Percentiles rank a stretch among this genome's conserved stretches.
Evolutionary conservation across 2,329 filamentous ascomycete genomes (phyloP).

Genomic region (Thermomyces lanuginosus): DNA sequence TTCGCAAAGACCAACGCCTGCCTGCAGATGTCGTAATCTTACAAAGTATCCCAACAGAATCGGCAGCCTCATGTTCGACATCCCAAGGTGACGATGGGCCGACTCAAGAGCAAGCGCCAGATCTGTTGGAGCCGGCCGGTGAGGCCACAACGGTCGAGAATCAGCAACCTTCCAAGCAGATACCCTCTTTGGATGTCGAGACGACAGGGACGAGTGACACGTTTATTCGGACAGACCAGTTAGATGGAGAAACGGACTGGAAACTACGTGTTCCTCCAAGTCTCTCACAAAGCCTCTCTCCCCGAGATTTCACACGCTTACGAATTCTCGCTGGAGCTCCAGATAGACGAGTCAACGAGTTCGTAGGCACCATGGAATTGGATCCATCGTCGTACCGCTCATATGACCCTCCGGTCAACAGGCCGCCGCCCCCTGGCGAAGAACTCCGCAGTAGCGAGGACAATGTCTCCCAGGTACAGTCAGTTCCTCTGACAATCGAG

Average conservation of each 20-base stretch:
- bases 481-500: conserved; percentile 71
- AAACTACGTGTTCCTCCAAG: conserved; percentile 80
- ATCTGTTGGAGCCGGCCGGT: conserved; percentile 13
- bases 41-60: conserved; percentile 56
- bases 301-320: conserved; percentile 51
- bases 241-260: conserved; percentile 98
- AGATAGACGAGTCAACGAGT: conserved; percentile 87
- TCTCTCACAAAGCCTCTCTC: conserved; percentile 61
- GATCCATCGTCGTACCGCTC: conserved; percentile 36
- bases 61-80: conserved; percentile 16
- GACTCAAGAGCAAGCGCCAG: conserved; percentile 13
- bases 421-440: conserved; percentile 8
- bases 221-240: conserved; percentile 91
- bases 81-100: conserved; percentile 11
- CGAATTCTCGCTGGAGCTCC: conserved; percentile 73
- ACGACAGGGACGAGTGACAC: conserved; percentile 52
- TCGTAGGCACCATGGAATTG: conserved; percentile 74
- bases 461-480: conserved; percentile 28
- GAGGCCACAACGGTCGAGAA: conserved; percentile 11
- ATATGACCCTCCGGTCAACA: conserved; percentile 30
- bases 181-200: too few relatives aligned
- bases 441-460: too few relatives aligned
- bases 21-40: conserved; percentile 89
- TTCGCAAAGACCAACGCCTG: conserved; percentile 80
- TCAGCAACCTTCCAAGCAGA: too few relatives aligned